Evolutionary conservation across 768 basidiomycete genomes (phyloP).

Genomic region (Galerina marginata): DNA sequence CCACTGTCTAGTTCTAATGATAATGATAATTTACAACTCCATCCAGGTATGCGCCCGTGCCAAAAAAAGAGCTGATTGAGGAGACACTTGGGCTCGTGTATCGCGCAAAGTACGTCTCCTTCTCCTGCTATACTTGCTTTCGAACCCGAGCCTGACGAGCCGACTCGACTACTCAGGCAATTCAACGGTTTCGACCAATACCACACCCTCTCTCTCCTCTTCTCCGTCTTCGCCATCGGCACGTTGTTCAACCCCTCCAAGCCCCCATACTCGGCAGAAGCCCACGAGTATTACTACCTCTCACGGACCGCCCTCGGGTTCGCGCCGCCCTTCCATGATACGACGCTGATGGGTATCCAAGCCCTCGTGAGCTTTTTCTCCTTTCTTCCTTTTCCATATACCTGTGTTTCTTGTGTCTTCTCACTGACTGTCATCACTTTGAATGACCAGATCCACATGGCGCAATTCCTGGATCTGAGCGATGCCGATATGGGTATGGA

Average conservation of each 20-base stretch:
- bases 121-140: background rate
- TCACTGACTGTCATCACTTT: background rate
- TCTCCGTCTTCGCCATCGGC: slow-evolving; percentile 69
- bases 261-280: slow-evolving; percentile 54
- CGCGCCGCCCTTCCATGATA: slow-evolving; percentile 49
- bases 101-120: slow-evolving; percentile 47
- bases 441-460: slow-evolving; percentile 40
- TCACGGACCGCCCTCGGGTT: slow-evolving; percentile 58
- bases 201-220: slow-evolving; percentile 67
- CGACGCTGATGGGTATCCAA: slow-evolving; percentile 62
- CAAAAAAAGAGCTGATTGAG: slow-evolving; percentile 59
- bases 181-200: slow-evolving; percentile 26
- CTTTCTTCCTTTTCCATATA: too few relatives aligned
- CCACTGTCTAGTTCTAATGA: slow-evolving; percentile 1
- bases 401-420: background rate
- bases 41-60: slow-evolving; percentile 57
- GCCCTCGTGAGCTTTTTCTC: slow-evolving; percentile 48
- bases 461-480: slow-evolving; percentile 60
- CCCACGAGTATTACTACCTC: slow-evolving; percentile 67
- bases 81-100: slow-evolving; percentile 61
- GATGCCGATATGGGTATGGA: slow-evolving; percentile 53
- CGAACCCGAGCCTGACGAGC: background rate
- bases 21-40: background rate
- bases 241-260: slow-evolving; percentile 60
- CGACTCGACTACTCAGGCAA: background rate